Evolutionary conservation across 805 yeast species (phyloP), one percentile per base, ranked within the genome.

Genomic region (Metschnikowia koreensis): DNA sequence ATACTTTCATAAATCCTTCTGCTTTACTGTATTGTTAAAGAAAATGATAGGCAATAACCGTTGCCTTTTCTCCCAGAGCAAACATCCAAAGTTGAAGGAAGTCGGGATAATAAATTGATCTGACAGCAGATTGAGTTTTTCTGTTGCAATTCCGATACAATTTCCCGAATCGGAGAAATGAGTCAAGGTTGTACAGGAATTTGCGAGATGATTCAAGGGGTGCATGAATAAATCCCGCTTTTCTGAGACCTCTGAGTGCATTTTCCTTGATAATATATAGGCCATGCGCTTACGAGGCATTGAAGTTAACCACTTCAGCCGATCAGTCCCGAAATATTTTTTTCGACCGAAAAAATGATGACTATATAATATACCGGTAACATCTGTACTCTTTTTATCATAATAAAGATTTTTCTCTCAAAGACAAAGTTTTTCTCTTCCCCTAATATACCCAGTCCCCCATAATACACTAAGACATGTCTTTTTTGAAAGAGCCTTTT

Each of bases 401-500:
- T 22, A 22, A 22, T 3, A 22, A 22, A 22, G 22, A 22, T 3
- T 22, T 22, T 22, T 2, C 22, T 22, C 4, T 4, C 2, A 22
- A 22, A 22, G 4, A 22, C 22, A 4, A 22, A 22, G 22, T 3
- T 22, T 22, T 22, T 22, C 4, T n/a, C n/a, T n/a, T n/a, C n/a
- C n/a, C n/a, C n/a, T 22, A 22, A 15, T 13, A 26, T 34, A 26
- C 15, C 7, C 10, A n/a, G 11, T n/a, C 16, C 16, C 10, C 16
- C 12, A 54, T 22, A 22, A 22, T 22, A 22, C 22, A 22, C 22
- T 22, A 22, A 22, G 22, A 22, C 4, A 22, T 52, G 55, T 48
- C 48, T 31, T 46, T 49, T 41, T 22, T 54, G 40, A 52, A 47
- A 33, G 58, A 56, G 44, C 56, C 60, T 15, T 39, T 52, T 27